Conservation (phyloP, 768 basidiomycete species). For the Boletales sp. region DNA sequence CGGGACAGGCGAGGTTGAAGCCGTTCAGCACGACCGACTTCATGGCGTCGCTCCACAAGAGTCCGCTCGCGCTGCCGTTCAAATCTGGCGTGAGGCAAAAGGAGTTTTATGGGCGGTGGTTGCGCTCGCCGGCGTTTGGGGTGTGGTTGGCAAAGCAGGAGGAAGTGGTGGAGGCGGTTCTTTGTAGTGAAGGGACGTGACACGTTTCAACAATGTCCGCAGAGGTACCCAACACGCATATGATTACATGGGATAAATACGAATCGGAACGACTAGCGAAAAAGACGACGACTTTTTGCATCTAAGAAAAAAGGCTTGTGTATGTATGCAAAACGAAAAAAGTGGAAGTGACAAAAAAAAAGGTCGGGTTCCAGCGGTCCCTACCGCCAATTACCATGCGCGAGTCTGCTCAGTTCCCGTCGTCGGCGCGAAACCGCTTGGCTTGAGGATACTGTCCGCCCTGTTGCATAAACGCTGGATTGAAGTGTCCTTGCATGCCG, state of each 20-base stretch:
- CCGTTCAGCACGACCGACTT: conserved; percentile 70
- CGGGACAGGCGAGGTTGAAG: conserved; percentile 44
- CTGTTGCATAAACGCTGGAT: conserved; percentile 68
- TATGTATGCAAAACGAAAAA: no score
- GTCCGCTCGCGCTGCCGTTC: conserved; percentile 74
- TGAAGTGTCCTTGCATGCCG: conserved; percentile 63
- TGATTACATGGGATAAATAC: no score
- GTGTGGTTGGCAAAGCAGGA: conserved; percentile 79
- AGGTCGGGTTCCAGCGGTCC: no score
- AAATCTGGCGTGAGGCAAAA: conserved; percentile 58
- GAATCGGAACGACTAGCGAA: no score
- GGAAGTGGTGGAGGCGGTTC: conserved; percentile 56
- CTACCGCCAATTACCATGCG: no score
- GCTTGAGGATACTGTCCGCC: conserved; percentile 42
- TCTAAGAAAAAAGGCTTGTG: no score
- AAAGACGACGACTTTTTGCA: no score
- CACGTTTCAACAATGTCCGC: no score
- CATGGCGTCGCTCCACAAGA: conserved; percentile 65
- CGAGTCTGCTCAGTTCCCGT: conserved; percentile 33
- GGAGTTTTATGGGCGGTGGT: conserved; percentile 77
- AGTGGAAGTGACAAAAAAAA: no score
- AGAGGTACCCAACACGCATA: no score
- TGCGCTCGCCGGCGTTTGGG: conserved; percentile 74
- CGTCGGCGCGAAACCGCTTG: conserved; percentile 56
- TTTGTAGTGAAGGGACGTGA: no score